These are phyloP conservation scores for Myriangium duriaei DNA, from an alignment of 2,329 filamentous ascomycete species.

Conservation along the genomic window DNA sequence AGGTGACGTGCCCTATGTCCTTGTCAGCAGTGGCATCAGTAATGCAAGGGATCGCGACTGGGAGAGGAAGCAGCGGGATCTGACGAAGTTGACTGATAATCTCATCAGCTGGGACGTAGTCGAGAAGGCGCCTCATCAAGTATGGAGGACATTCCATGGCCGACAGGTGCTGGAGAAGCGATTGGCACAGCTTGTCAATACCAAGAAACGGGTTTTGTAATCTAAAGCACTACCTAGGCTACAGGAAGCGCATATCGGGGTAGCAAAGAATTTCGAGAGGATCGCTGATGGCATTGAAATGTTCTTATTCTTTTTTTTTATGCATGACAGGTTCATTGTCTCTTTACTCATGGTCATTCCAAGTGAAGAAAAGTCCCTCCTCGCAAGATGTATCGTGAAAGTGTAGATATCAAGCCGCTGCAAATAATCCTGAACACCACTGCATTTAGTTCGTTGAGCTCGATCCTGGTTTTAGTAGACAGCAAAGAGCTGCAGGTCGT, in stretches of 20 bases:
- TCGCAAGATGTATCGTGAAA: no score
- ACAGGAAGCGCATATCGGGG: no score
- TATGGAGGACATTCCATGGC: conserved; percentile 69
- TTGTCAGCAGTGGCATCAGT: conserved; percentile 71
- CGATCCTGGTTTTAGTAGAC: no score
- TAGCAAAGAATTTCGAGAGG: no score
- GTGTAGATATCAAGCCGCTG: no score
- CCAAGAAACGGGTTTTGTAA: conserved; percentile 11
- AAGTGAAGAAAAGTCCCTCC: no score
- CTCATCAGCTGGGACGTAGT: conserved; percentile 79
- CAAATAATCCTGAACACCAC: no score
- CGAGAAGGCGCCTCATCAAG: conserved; percentile 67
- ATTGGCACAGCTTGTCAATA: conserved; percentile 53
- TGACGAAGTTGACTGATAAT: conserved; percentile 68
- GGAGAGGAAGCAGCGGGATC: conserved; percentile 73
- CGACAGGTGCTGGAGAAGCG: conserved; percentile 66
- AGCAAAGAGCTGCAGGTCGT: no score
- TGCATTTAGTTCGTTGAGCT: no score
- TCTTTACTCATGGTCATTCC: neutral
- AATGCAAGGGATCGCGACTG: conserved; percentile 56
- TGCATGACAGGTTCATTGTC: neutral
- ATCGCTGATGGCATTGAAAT: neutral
- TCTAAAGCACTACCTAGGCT: neutral
- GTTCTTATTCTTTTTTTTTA: neutral
- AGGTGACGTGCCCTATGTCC: conserved; percentile 58